phyloP scores from a whole-genome alignment of 1,284 basidiomycete genomes.

The Cutaneotrichosporon curvatum region DNA sequence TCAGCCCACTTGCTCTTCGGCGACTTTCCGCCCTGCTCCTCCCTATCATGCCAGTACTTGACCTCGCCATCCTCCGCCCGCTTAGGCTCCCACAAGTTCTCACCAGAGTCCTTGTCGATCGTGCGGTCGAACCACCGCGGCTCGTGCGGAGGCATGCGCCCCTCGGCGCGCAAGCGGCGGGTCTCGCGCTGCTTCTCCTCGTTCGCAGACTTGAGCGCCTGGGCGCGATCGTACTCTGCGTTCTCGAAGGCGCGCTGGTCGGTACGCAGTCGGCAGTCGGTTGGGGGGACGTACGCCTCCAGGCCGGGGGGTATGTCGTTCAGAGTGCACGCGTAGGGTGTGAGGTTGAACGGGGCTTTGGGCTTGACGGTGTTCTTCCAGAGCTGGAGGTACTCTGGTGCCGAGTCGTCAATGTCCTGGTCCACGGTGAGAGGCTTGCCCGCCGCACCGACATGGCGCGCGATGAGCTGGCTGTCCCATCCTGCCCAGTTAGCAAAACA shows the following conservation, averaged over 20 bases:
- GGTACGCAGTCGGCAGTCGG: conserved; percentile 87
- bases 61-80: conserved; percentile 52
- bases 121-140: conserved; percentile 75
- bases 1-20: conserved; percentile 56
- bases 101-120: conserved; percentile 76
- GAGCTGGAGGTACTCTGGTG: conserved; percentile 49
- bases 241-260: conserved; percentile 93
- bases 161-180: conserved; percentile 68
- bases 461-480: conserved; percentile 92
- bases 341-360: conserved; percentile 81
- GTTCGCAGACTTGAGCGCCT: conserved; percentile 73
- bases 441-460: conserved; percentile 62
- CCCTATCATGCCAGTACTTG: conserved; percentile 79
- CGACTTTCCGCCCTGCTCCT: conserved; percentile 53
- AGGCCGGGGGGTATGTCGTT: conserved; percentile 52
- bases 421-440: conserved; percentile 56
- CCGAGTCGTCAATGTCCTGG: conserved; percentile 26
- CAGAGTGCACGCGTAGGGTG: conserved; percentile 86
- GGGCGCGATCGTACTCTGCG: conserved; percentile 85
- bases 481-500: conserved; percentile 43
- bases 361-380: conserved; percentile 92
- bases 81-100: conserved; percentile 72
- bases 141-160: conserved; percentile 62
- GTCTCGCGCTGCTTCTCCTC: conserved; percentile 83
- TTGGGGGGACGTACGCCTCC: conserved; percentile 70